phyloP scores from a whole-genome alignment of 345 rosid species.

The Pistacia vera region DNA sequence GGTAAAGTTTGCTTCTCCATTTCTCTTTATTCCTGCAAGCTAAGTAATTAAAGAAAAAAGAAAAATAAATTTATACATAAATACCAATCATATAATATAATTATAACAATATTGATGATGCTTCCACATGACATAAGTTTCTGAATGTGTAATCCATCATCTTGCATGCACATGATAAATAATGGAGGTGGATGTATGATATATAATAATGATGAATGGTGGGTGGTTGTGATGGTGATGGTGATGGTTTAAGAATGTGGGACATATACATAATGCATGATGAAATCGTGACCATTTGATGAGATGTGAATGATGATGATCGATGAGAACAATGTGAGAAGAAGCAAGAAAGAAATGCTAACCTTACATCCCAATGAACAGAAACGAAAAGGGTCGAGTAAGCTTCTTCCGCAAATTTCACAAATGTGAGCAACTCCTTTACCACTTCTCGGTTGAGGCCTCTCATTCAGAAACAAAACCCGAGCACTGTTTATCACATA shows the following conservation, averaged over 20 bases:
- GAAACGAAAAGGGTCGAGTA: conserved; percentile 81
- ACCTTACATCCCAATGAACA: conserved; percentile 98
- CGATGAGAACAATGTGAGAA: conserved; percentile 20
- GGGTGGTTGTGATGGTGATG: conserved; percentile 43
- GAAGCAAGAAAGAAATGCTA: conserved; percentile 9
- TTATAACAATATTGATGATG: not conserved
- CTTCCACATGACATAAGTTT: not conserved
- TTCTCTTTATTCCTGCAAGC: conserved; percentile 78
- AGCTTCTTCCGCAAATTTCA: conserved; percentile 81
- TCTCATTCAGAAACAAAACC: conserved; percentile 79
- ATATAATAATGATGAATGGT: conserved; percentile 11
- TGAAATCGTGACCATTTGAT: conserved; percentile 29
- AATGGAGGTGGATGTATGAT: not conserved
- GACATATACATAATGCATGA: conserved; percentile 13
- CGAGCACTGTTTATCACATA: conserved; percentile 91
- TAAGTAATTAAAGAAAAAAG: conserved; percentile 24
- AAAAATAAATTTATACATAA: not conserved
- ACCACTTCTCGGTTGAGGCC: conserved; percentile 71
- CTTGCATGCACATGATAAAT: conserved; percentile 3
- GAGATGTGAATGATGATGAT: conserved; percentile 20
- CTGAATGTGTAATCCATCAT: not conserved
- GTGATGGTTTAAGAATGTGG: conserved; percentile 17
- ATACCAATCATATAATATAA: no score
- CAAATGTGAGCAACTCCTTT: conserved; percentile 65
- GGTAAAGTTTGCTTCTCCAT: conserved; percentile 57